phyloP scores from a whole-genome alignment of 495 filamentous ascomycete species.

The Aspergillus nanangensis region DNA sequence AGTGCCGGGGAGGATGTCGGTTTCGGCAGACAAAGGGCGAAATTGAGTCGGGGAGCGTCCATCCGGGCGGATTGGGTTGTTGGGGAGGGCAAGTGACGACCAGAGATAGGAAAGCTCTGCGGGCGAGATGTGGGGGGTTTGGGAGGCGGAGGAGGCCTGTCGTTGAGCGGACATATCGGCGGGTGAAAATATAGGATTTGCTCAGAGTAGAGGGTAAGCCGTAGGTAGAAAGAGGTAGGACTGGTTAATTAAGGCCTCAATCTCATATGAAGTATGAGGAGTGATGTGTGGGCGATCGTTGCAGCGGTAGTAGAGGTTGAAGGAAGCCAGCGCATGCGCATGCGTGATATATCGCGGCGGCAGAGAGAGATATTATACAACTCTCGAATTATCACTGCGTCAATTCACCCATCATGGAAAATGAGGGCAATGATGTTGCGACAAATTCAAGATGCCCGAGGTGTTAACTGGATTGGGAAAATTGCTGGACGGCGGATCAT shows the following conservation, averaged over 20 bases:
- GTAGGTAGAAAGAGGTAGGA: not conserved
- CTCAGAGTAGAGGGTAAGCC: not conserved
- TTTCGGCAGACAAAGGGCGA: conserved; percentile 84
- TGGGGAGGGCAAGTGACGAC: conserved; percentile 69
- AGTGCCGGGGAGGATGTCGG: conserved; percentile 78
- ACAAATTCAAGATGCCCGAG: not conserved
- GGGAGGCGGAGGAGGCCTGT: conserved; percentile 43
- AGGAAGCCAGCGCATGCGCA: no score
- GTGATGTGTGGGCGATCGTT: no score
- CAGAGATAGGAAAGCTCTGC: conserved; percentile 96
- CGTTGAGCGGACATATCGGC: conserved; percentile 34
- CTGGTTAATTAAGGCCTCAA: not conserved
- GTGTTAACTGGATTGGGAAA: conserved; percentile 23
- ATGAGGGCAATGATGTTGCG: not conserved
- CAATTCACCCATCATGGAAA: not conserved
- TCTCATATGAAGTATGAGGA: no score
- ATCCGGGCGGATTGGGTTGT: conserved; percentile 85
- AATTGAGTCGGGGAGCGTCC: conserved; percentile 79
- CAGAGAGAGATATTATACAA: no score
- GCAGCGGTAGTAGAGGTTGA: no score
- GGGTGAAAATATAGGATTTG: no score
- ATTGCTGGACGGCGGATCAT: conserved; percentile 27
- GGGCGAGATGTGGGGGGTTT: conserved; percentile 70
- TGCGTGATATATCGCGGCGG: no score
- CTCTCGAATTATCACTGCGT: no score